Evolutionary conservation across 352 stramenopile species (phyloP), one percentile per base, ranked within the genome.

Genomic region (Phytophthora agathidicida): DNA sequence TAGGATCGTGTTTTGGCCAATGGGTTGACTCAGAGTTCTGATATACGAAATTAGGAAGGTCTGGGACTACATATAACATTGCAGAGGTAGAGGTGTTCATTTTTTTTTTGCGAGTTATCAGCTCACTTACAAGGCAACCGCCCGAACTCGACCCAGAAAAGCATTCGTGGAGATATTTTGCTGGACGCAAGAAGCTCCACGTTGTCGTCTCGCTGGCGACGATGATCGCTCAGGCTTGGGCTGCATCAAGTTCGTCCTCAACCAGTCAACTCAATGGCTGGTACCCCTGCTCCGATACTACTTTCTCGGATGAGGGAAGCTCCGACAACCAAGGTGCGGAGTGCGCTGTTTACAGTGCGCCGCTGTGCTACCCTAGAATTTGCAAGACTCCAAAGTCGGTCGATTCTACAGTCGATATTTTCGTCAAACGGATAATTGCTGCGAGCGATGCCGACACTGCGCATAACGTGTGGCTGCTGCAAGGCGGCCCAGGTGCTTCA

Each of bases 381-480:
- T 75, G 61, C 32, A 38, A 60, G 8, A 20, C 30, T n/a, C 27
- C 38, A 3, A 46, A 37, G 11, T 42, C 24, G 3, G 48, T 37
- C 22, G 51, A 51, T 13, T 28, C 48, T 5, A 68, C 53, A 1
- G 39, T 80, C 16, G 54, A 67, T 33, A 59, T 80, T 14, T 80
- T 80, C 28, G 49, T 77, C 20, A 77, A 84, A 46, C 68, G 74
- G 2, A 50, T 80, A 1, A 30, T 42, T 11, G 65, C 67, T 16
- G 14, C 26, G 2, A 41, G 22, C n/a, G 50, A 69, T 7, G 6
- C 53, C 6, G 47, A 47, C n/a, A 53, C 39, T 6, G 45, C 43
- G 9, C 48, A 44, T 6, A 80, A 79, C 45, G 46, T 84, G 0
- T 79, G 68, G 74, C 44, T 81, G 11, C 36, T 81, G 19, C 56